phyloP scores from a whole-genome alignment of 1,284 basidiomycete species.

The Melampsora larici-populina region DNA sequence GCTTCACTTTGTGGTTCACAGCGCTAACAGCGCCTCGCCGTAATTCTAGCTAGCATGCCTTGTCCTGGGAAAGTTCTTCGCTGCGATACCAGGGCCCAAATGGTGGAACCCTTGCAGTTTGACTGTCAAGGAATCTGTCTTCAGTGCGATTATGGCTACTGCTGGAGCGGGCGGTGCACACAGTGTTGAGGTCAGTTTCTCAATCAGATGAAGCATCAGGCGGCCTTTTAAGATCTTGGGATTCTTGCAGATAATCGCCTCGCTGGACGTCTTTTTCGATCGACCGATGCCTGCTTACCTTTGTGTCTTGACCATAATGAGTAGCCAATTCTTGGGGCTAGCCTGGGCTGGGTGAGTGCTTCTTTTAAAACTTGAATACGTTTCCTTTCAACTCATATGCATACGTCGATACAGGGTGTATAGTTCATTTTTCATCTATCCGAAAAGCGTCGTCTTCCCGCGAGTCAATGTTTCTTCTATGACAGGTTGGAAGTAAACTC shows the following conservation, averaged over 20 bases:
- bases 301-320: slow-evolving; percentile 11
- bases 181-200: slow-evolving; percentile 19
- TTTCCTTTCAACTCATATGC: not conserved
- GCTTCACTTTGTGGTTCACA: no score
- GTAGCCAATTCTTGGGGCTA: slow-evolving; percentile 28
- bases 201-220: no score
- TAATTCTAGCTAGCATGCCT: slow-evolving; percentile 40
- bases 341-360: slow-evolving; percentile 34
- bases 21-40: no score
- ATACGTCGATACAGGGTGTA: slow-evolving; percentile 2
- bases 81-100: slow-evolving; percentile 23
- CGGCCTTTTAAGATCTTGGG: no score
- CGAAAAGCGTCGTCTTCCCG: slow-evolving; percentile 28
- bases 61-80: slow-evolving; percentile 17
- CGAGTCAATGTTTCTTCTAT: not conserved
- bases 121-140: slow-evolving; percentile 39
- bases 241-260: slow-evolving; percentile 34
- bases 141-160: slow-evolving; percentile 37
- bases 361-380: no score
- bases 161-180: slow-evolving; percentile 11
- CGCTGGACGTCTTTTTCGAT: slow-evolving; percentile 36
- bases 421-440: slow-evolving; percentile 29
- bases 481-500: not conserved
- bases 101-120: slow-evolving; percentile 38
- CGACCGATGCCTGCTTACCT: slow-evolving; percentile 1